Percentiles rank a stretch among this genome's conserved stretches.
Conservation (phyloP, 768 basidiomycete species). For the Imleria badia region DNA sequence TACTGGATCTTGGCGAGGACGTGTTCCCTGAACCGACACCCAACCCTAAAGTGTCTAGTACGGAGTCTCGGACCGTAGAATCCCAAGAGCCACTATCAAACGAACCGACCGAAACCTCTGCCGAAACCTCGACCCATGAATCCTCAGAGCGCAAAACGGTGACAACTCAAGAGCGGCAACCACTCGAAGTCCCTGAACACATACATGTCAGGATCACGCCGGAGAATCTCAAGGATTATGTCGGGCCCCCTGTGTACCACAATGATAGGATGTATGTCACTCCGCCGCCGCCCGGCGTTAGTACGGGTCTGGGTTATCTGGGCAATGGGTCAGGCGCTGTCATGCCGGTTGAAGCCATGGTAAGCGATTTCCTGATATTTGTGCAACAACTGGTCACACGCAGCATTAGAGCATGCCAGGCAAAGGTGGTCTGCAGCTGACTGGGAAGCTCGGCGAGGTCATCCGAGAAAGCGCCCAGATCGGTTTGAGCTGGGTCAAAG, state of each 20-base stretch:
- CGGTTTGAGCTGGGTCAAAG: constrained; percentile 89
- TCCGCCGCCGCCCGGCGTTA: constrained; percentile 87
- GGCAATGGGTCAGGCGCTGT: constrained; percentile 96
- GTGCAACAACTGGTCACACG: not conserved
- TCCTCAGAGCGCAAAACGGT: constrained; percentile 47
- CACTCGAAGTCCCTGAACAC: constrained; percentile 73
- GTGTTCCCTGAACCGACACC: constrained; percentile 68
- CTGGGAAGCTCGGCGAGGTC: constrained; percentile 97
- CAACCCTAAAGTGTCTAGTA: constrained; percentile 13
- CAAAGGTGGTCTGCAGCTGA: constrained; percentile 87
- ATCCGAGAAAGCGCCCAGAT: constrained; percentile 97
- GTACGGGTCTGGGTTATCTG: constrained; percentile 91
- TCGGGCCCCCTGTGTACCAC: constrained; percentile 94
- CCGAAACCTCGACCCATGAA: constrained; percentile 18
- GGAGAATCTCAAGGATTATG: constrained; percentile 93
- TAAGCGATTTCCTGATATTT: constrained; percentile 36
- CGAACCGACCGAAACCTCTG: constrained; percentile 30
- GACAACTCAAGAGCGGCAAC: constrained; percentile 78
- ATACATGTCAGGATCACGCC: constrained; percentile 82
- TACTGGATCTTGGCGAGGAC: constrained; percentile 86
- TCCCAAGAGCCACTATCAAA: constrained; percentile 48
- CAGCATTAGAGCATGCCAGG: constrained; percentile 85
- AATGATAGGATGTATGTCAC: constrained; percentile 87
- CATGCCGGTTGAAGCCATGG: constrained; percentile 96
- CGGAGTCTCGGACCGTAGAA: constrained; percentile 43